Percentiles rank a stretch among this genome's conserved stretches.
phyloP scores from a whole-genome alignment of 805 yeast genomes.

The Barnettozyma vustinii region DNA sequence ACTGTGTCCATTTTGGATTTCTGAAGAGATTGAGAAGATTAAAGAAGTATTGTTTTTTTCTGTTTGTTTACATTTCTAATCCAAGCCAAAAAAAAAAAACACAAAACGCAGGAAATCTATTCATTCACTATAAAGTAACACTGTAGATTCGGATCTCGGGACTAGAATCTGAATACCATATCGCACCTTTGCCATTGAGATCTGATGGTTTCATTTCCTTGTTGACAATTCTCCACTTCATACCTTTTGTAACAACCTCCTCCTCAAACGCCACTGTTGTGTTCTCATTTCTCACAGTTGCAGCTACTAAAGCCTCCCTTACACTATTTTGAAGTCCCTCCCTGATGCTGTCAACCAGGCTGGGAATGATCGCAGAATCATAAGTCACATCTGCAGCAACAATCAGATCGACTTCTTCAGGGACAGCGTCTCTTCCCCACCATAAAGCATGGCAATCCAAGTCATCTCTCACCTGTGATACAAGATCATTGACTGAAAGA shows the following conservation, averaged over 20 bases:
- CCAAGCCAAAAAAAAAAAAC: not conserved
- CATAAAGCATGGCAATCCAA: constrained; percentile 39
- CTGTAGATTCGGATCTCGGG: constrained; percentile 17
- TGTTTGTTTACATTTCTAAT: not conserved
- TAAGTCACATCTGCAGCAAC: constrained; percentile 89
- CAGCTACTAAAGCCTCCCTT: constrained; percentile 49
- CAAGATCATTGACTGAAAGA: constrained; percentile 38
- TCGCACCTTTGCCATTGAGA: constrained; percentile 20
- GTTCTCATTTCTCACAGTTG: constrained; percentile 63
- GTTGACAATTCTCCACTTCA: constrained; percentile 18
- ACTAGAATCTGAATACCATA: constrained; percentile 17
- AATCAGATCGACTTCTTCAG: constrained; percentile 42
- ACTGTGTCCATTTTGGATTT: not conserved
- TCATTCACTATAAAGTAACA: not conserved
- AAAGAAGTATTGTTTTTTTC: not conserved
- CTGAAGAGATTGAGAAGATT: not conserved
- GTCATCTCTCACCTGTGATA: constrained; percentile 5
- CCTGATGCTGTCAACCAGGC: constrained; percentile 43
- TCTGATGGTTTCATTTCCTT: constrained; percentile 15
- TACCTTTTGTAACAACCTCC: constrained; percentile 21
- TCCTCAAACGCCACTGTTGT: constrained; percentile 42
- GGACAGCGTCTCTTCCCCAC: constrained; percentile 51
- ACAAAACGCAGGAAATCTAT: not conserved
- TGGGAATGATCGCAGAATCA: constrained; percentile 56
- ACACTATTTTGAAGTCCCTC: constrained; percentile 18